Conservation (phyloP, 2,329 filamentous ascomycete species). For the Fusarium sp. region DNA sequence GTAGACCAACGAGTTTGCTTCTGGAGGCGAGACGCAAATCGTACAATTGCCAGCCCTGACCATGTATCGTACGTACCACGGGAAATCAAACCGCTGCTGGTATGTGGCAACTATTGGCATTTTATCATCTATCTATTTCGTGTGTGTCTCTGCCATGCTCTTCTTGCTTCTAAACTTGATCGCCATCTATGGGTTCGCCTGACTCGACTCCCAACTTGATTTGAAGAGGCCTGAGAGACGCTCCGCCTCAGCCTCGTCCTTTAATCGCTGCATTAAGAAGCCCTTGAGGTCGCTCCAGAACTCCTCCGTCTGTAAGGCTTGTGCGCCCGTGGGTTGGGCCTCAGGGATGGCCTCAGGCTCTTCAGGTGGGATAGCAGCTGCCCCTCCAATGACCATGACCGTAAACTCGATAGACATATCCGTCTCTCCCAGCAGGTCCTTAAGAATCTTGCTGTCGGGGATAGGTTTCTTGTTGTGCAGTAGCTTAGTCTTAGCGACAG, state of each 20-base stretch:
- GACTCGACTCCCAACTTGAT: slow-evolving; percentile 71
- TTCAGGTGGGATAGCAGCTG: slow-evolving; percentile 57
- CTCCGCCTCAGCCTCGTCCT: slow-evolving; percentile 74
- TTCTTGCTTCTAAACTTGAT: background rate
- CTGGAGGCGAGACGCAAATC: slow-evolving; percentile 42
- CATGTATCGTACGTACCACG: slow-evolving; percentile 47
- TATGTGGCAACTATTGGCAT: slow-evolving; percentile 44
- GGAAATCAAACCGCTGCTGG: slow-evolving; percentile 46
- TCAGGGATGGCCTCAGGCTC: slow-evolving; percentile 49
- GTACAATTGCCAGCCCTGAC: slow-evolving; percentile 45
- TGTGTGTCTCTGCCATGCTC: slow-evolving; percentile 26
- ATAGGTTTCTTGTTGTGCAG: slow-evolving; percentile 90
- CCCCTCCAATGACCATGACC: slow-evolving; percentile 88
- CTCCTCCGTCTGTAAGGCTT: slow-evolving; percentile 73
- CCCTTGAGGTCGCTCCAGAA: slow-evolving; percentile 91
- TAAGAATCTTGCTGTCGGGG: slow-evolving; percentile 78
- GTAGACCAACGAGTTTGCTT: slow-evolving; percentile 38
- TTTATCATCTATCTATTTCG: slow-evolving; percentile 27
- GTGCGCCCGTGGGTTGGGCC: slow-evolving; percentile 58
- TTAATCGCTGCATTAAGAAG: slow-evolving; percentile 82
- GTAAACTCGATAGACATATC: slow-evolving; percentile 74
- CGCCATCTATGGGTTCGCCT: slow-evolving; percentile 43
- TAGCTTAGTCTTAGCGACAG: slow-evolving; percentile 84
- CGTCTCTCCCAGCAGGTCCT: slow-evolving; percentile 72
- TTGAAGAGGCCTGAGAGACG: slow-evolving; percentile 76